These are phyloP conservation scores for Spathaspora boniae DNA, from an alignment of 805 yeast species.

Conservation along the genomic window DNA sequence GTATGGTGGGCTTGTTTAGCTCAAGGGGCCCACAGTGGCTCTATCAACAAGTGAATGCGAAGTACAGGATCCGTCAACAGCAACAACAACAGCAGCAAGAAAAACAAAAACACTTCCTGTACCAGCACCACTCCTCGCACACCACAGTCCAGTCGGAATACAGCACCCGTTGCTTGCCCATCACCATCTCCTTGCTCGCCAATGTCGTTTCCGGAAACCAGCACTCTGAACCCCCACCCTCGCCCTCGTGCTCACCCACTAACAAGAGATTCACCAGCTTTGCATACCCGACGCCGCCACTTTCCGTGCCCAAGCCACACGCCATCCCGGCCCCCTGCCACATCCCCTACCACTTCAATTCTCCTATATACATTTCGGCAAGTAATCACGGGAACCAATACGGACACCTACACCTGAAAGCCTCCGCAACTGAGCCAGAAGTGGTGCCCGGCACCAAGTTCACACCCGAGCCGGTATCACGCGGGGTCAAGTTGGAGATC, in stretches of 20 bases:
- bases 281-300: constrained; percentile 1
- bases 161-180: too few relatives aligned
- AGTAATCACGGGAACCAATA: not conserved
- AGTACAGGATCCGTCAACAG: constrained; percentile 11
- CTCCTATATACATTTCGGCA: too few relatives aligned
- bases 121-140: too few relatives aligned
- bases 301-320: not conserved
- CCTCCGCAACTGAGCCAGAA: not conserved
- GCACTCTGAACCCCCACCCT: too few relatives aligned
- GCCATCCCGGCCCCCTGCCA: not conserved
- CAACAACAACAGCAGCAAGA: not conserved
- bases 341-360: constrained; percentile 5
- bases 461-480: too few relatives aligned
- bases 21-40: constrained; percentile 29
- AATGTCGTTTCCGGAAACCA: too few relatives aligned
- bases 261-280: not conserved
- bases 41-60: constrained; percentile 16
- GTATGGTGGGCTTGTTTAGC: constrained; percentile 22
- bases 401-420: too few relatives aligned
- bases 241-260: not conserved
- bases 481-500: not conserved
- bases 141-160: too few relatives aligned
- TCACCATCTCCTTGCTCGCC: too few relatives aligned
- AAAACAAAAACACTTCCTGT: too few relatives aligned
- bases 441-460: not conserved